Evolutionary conservation across 1,284 basidiomycete genomes (phyloP), one percentile per base, ranked within the genome.

Genomic region (Puccinia hordei): DNA sequence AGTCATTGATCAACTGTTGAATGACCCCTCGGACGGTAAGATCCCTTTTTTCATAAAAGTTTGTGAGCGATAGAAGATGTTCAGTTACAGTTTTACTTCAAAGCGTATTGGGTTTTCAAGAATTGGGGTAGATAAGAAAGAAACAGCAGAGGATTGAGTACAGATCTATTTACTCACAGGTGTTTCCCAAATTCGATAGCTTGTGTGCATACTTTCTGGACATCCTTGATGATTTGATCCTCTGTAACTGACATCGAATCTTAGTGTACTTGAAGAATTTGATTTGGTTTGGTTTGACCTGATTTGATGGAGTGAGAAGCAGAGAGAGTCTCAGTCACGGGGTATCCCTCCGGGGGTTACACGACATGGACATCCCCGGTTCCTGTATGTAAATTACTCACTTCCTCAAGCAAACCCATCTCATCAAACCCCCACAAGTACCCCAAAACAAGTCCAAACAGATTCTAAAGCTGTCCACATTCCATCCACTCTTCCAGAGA

Each of bases 171-270:
- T 66, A 27, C 68, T 71, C 19, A 71, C 68, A 51, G 46, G 19
- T 53, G 44, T 71, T 71, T 71, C 17, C 68, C 68, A 12, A 51
- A 17, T 17, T 71, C 68, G 49, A 71, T 30, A 13, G 68, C 68
- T 33, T 71, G 44, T 71, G 13, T 49, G 46, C 68, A 71, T 33
- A 71, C 49, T 53, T 30, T 53, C 46, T 71, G 46, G 12, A 71
- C 68, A 22, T 53, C 68, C 41, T 71, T 51, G 68, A 71, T 33
- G 68, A 71, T 49, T 53, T 71, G 30, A 24, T 71, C n/a, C n/a
- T 71, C 49, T 71, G 68, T 22, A 10, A n/a, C 68, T n/a, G 68
- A 71, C 68, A 71, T 71, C 41, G 46, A 9, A 49, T 33, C n/a
- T 68, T 59, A 41, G 57, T 59, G 13, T 4, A 13, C 8, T 27